A percentile compares a stretch with the other conserved stretches of the same genome.
phyloP scores from a whole-genome alignment of 2,329 filamentous ascomycete genomes.

The Fusarium hostae region DNA sequence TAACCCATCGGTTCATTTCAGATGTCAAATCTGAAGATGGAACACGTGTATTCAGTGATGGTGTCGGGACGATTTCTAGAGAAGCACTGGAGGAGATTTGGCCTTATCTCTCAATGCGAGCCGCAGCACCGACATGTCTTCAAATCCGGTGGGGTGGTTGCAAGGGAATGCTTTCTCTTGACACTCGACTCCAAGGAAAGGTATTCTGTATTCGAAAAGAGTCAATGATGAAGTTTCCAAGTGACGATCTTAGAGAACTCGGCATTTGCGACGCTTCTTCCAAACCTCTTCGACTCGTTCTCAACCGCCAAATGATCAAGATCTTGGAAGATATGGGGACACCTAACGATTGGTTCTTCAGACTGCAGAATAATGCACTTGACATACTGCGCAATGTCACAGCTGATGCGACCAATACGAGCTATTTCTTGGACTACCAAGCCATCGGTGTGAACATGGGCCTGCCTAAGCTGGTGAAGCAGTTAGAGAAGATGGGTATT shows the following conservation, averaged over 20 bases:
- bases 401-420: slow-evolving; percentile 68
- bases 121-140: slow-evolving; percentile 69
- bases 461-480: slow-evolving; percentile 70
- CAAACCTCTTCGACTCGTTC: slow-evolving; percentile 72
- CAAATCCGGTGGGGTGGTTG: slow-evolving; percentile 80
- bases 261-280: slow-evolving; percentile 79
- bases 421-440: slow-evolving; percentile 72
- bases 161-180: slow-evolving; percentile 82
- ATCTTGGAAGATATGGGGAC: slow-evolving; percentile 84
- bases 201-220: slow-evolving; percentile 69
- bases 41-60: slow-evolving; percentile 78
- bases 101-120: slow-evolving; percentile 59
- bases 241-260: slow-evolving; percentile 63
- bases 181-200: slow-evolving; percentile 67
- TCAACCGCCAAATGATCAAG: slow-evolving; percentile 87
- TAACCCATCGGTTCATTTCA: slow-evolving; percentile 50
- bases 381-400: slow-evolving; percentile 69
- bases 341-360: slow-evolving; percentile 66
- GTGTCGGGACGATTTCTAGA: slow-evolving; percentile 78
- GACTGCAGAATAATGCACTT: slow-evolving; percentile 72
- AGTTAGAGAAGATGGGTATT: slow-evolving; percentile 67
- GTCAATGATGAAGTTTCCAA: slow-evolving; percentile 85
- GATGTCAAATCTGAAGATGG: slow-evolving; percentile 64
- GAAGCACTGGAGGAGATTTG: slow-evolving; percentile 70
- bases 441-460: slow-evolving; percentile 69